These are phyloP conservation scores for Chaetomium sp. DNA, from an alignment of 2,329 filamentous ascomycete genomes.

Conservation along the genomic window DNA sequence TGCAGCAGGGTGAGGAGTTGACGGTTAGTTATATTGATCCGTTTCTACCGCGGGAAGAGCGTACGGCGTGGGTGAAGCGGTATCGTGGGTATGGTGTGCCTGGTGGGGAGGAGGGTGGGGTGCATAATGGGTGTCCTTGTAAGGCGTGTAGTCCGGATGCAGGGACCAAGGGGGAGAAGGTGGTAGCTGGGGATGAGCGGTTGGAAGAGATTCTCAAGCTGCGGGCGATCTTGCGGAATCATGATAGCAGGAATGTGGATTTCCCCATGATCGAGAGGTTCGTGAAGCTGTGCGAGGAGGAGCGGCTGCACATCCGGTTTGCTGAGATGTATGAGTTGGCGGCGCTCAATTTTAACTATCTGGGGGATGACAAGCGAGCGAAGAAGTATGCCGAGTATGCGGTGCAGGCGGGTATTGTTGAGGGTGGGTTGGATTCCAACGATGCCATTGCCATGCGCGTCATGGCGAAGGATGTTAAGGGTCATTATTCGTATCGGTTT, in stretches of 20 bases:
- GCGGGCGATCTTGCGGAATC: conserved; percentile 25
- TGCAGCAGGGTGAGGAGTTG: conserved; percentile 33
- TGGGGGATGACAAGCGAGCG: conserved; percentile 28
- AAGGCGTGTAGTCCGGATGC: conserved; percentile 26
- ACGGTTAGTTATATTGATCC: conserved; percentile 35
- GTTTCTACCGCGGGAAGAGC: conserved; percentile 23
- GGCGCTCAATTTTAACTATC: conserved; percentile 35
- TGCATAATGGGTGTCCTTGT: conserved; percentile 30
- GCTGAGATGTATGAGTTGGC: conserved; percentile 35
- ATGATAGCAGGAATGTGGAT: conserved; percentile 22
- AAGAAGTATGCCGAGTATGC: conserved; percentile 31
- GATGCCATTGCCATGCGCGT: conserved; percentile 32
- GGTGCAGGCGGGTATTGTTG: conserved; percentile 31
- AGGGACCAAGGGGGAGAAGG: not conserved
- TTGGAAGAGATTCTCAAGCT: conserved; percentile 26
- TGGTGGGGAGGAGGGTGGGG: conserved; percentile 18
- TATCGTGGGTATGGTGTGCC: conserved; percentile 8
- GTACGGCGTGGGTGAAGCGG: conserved; percentile 27
- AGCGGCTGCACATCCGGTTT: conserved; percentile 33
- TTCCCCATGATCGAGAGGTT: conserved; percentile 28
- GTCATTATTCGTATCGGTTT: conserved; percentile 27
- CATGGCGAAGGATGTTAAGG: conserved; percentile 28
- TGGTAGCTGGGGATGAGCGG: conserved; percentile 25
- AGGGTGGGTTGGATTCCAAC: conserved; percentile 31
- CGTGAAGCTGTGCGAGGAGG: conserved; percentile 29